Evolutionary conservation across 192 early-diverging fungal genomes (phyloP), one percentile per base, ranked within the genome.

Genomic region (Podila epicladia): DNA sequence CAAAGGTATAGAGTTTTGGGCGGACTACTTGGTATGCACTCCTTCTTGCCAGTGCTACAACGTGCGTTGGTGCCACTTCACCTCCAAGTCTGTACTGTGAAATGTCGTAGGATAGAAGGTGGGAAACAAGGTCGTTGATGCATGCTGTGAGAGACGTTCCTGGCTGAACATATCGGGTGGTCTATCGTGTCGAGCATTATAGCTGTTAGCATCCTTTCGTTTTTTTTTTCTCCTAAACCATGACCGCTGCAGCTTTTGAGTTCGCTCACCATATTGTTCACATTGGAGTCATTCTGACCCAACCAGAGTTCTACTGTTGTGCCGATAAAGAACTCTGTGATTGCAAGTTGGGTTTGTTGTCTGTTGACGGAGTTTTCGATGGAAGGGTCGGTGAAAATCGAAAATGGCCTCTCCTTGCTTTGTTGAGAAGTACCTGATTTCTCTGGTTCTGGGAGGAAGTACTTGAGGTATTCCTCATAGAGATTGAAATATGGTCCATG

Each of bases 401-500:
- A 64, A 8, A 68, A 28, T 11, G 71, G 37, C 11, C 26, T 55
- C 53, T 24, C 62, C 49, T 37, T 63, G 60, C 31, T 33, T 55
- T 3, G 65, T 1, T 22, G 15, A 2, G 1, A 48, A 4, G 2
- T 65, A 13, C 32, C 35, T 11, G 65, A 5, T 24, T 64, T 57
- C 37, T 79, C 75, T 20, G 69, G 69, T 15, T 64, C 65, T n/a
- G 77, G 77, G 28, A 80, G 60, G 22, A 80, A 80, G 29, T 80
- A 80, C 32, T 68, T 60, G 9, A 80, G 77, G 31, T 80, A 80
- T 37, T 72, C 62, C 2, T 80, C 62, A 49, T 69, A 80, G 3
- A 80, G 62, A 32, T 80, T 80, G 67, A 73, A 80, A 45, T 67
- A 80, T 32, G 77, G 71, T 31, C 77, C 77, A 63, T 80, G 71